These are phyloP conservation scores for Hericium alpestre DNA, from an alignment of 768 basidiomycete genomes.

Conservation along the genomic window DNA sequence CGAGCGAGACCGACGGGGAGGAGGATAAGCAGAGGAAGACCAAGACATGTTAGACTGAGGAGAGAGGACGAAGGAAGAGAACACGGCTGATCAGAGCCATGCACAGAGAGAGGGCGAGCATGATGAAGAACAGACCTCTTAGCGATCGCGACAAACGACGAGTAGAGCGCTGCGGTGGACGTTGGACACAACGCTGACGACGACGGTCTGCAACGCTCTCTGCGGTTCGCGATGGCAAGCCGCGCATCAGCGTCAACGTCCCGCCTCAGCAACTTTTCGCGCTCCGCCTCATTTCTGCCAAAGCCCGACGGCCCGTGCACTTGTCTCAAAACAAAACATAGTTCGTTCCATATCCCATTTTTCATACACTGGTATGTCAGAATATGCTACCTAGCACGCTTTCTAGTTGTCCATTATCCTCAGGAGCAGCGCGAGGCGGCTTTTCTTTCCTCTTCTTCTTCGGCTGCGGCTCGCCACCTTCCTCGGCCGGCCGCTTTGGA, in stretches of 20 bases:
- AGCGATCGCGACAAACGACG: conserved; percentile 34
- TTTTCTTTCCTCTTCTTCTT: background rate
- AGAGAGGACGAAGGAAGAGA: conserved; percentile 45
- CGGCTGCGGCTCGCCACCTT: background rate
- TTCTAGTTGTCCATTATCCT: conserved; percentile 23
- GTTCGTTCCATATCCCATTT: background rate
- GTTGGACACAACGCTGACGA: conserved; percentile 29
- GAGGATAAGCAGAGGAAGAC: conserved; percentile 60
- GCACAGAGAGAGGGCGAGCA: conserved; percentile 70
- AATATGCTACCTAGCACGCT: conserved; percentile 44
- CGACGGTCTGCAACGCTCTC: conserved; percentile 15
- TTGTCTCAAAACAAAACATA: background rate
- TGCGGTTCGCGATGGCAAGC: conserved; percentile 56
- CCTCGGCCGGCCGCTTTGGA: background rate
- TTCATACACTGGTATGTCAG: conserved; percentile 15
- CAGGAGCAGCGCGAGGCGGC: conserved; percentile 3
- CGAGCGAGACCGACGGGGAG: conserved; percentile 71
- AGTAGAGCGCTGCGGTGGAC: conserved; percentile 24
- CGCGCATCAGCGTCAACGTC: conserved; percentile 14
- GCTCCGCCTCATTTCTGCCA: conserved; percentile 26
- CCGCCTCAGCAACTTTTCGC: conserved; percentile 20
- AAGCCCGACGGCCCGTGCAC: background rate
- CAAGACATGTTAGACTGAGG: conserved; percentile 51
- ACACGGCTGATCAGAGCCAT: conserved; percentile 63
- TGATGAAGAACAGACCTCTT: conserved; percentile 92